Evolutionary conservation across 805 yeast genomes (phyloP).

Genomic region (Wickerhamia fluorescens): DNA sequence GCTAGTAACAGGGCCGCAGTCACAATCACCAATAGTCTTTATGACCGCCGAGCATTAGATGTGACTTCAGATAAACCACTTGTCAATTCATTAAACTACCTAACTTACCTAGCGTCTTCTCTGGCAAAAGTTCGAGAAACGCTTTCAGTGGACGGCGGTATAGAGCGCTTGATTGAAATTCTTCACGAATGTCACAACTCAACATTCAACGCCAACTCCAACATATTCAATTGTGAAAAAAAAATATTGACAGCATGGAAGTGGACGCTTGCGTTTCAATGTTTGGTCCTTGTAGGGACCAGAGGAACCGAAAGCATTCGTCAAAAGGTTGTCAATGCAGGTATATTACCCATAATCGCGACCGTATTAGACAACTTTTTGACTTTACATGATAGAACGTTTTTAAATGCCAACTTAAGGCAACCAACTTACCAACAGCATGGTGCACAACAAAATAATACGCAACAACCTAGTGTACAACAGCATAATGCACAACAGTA

Average conservation of each 20-base stretch:
- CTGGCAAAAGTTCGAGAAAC: conserved; percentile 89
- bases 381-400: conserved; percentile 32
- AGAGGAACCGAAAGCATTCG: conserved; percentile 86
- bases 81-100: conserved; percentile 84
- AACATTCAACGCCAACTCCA: conserved; percentile 22
- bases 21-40: conserved; percentile 78
- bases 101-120: conserved; percentile 80
- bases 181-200: conserved; percentile 66
- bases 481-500: conserved; percentile 5
- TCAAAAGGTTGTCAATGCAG: conserved; percentile 83
- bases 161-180: conserved; percentile 80
- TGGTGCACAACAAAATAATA: too few relatives aligned
- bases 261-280: conserved; percentile 93
- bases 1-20: conserved; percentile 85
- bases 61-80: conserved; percentile 84
- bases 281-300: conserved; percentile 84
- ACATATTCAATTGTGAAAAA: conserved; percentile 29
- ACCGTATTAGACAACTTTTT: conserved; percentile 87
- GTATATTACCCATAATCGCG: conserved; percentile 83
- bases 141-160: conserved; percentile 81
- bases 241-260: conserved; percentile 82
- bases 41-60: conserved; percentile 89
- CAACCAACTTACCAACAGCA: conserved; percentile 9
- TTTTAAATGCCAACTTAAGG: conserved; percentile 22
- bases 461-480: conserved; percentile 4